phyloP scores from a whole-genome alignment of 2,329 filamentous ascomycete genomes.

The Scleromitrula shiraiana region DNA sequence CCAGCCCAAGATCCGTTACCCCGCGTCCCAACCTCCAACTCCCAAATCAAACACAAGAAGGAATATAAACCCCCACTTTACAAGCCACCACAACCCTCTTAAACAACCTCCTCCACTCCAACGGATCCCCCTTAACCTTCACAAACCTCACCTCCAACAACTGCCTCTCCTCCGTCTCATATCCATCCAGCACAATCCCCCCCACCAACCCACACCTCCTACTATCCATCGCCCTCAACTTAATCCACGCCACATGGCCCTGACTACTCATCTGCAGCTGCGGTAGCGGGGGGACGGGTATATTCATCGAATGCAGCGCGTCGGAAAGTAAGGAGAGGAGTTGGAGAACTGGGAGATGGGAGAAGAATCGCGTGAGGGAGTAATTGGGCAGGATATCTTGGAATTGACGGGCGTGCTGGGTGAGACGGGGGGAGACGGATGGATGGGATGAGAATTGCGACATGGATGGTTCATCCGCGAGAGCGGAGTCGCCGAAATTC shows the following conservation, averaged over 20 bases:
- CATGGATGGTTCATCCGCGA: conserved; percentile 81
- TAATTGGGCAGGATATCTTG: conserved; percentile 84
- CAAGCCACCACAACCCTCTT: conserved; percentile 88
- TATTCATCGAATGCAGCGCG: conserved; percentile 75
- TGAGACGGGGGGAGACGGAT: conserved; percentile 72
- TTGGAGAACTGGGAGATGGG: conserved; percentile 63
- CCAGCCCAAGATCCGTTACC: neutral
- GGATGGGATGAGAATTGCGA: conserved; percentile 77
- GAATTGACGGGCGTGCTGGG: conserved; percentile 82
- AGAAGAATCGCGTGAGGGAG: conserved; percentile 87
- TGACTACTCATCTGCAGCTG: conserved; percentile 36
- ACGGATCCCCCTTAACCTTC: conserved; percentile 89
- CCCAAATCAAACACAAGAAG: conserved; percentile 27
- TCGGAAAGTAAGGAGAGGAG: conserved; percentile 74
- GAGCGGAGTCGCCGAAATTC: conserved; percentile 31
- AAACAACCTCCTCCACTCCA: conserved; percentile 96
- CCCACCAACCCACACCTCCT: conserved; percentile 66
- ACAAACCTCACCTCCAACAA: conserved; percentile 82
- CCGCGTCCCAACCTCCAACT: neutral
- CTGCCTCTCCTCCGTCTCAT: conserved; percentile 47
- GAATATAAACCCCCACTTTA: conserved; percentile 71
- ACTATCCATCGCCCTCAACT: conserved; percentile 66
- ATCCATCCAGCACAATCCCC: conserved; percentile 64
- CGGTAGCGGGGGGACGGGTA: conserved; percentile 51
- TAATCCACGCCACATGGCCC: conserved; percentile 55